A percentile compares a stretch with the other conserved stretches of the same genome.
These are phyloP conservation scores for Amoebophrya sp. DNA, from an alignment of 169 alveolate species.

Conservation along the genomic window DNA sequence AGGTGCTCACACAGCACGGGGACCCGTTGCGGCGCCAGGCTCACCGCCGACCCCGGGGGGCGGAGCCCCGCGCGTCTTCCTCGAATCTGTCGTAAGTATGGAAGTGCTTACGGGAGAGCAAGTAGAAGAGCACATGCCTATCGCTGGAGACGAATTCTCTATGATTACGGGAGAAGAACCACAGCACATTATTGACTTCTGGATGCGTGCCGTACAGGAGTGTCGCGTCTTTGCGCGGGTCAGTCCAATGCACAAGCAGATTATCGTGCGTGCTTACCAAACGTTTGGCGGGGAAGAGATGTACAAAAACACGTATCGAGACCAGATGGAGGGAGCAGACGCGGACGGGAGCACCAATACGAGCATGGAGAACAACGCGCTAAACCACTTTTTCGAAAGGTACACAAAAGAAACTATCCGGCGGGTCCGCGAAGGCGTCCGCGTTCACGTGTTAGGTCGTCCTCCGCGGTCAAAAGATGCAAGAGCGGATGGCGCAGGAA, in stretches of 20 bases:
- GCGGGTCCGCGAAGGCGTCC: neutral
- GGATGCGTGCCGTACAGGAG: conserved; percentile 3
- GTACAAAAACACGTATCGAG: neutral
- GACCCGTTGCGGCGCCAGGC: too few species aligned
- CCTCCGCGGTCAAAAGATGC: neutral
- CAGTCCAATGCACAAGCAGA: neutral
- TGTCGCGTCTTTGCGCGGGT: conserved; percentile 4
- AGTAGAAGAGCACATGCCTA: neutral
- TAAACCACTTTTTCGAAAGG: neutral
- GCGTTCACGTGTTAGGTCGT: neutral
- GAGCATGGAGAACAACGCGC: conserved; percentile 11
- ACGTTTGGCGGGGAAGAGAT: neutral
- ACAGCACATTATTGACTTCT: neutral
- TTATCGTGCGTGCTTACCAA: conserved; percentile 14
- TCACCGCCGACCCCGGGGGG: too few species aligned
- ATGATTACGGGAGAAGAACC: neutral
- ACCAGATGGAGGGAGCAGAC: too few species aligned
- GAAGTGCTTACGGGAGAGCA: neutral
- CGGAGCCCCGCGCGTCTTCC: too few species aligned
- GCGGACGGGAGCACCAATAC: neutral
- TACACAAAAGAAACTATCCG: neutral
- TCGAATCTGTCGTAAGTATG: neutral
- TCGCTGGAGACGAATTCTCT: neutral
- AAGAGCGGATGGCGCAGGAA: too few species aligned
- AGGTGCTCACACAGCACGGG: too few species aligned